Base-by-base conservation (phyloP, 2,329 filamentous ascomycete genomes). In the Aspergillus pseudoviridinutans region DNA sequence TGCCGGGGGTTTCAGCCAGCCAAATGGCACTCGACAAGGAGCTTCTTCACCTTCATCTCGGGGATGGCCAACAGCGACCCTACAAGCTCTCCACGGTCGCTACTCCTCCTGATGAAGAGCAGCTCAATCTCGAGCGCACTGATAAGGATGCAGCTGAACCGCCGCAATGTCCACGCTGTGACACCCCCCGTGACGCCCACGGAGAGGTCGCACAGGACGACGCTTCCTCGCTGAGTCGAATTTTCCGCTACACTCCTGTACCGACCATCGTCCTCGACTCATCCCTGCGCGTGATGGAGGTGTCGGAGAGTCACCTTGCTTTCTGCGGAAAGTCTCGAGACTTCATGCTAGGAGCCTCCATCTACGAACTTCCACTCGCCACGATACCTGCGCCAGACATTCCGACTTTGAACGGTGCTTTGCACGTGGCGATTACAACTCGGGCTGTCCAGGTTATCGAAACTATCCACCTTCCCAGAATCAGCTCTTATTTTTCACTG, bases 291-390 rank as follows among this genome's bases (percentile, higher is more conserved):
- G 63, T 78, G n/a, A 41, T 74, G 22, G 67, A 79, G 52, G 73
- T 78, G 3, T 82, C 80, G 3, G 69, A 77, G 35, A 78, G 76
- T 58, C 77, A 78, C 63, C 62, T 75, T 24, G 55, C 62, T 4
- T 60, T 76, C 24, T 76, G 72, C 49, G 58, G 69, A 20, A 56
- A 67, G 42, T 53, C 64, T 20, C 71, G 74, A 49, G 68, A 75
- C 5, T 63, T 72, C 27, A 63, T 77, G 9, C 41, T 79, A 24
- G 73, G 73, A 6, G 57, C 61, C 29, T 72, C 69, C 56, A 71
- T 80, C 32, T 69, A 77, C 61, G 73, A 77, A n/a, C 55, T 80
- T 24, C 62, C 76, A 24, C 65, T 70, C 10, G 57, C 61, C 24
- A 62, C 66, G 10, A 65, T 74, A 10, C 72, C 73, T 3, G 69